Evolutionary conservation across 148 eudicot species (phyloP).

Genomic region (Polygonum maritimum): DNA sequence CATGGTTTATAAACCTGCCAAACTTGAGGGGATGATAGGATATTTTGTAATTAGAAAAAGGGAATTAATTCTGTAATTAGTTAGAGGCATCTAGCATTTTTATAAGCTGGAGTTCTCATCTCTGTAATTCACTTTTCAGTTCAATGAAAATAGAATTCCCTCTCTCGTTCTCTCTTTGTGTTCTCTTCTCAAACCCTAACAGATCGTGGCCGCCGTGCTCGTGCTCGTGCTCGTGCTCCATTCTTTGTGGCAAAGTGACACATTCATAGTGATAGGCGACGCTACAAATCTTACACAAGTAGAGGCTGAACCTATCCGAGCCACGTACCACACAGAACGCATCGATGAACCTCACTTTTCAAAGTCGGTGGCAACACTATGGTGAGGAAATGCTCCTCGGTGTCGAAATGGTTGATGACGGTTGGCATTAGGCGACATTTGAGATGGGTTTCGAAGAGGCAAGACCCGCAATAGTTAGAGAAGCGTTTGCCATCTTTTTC

Average conservation of each 20-base stretch:
- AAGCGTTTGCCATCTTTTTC: background rate
- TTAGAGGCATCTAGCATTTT: no score
- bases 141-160: no score
- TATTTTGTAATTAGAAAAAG: no score
- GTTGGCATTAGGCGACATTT: background rate
- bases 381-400: background rate
- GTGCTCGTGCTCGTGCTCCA: background rate
- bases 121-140: no score
- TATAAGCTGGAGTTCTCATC: no score
- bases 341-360: background rate
- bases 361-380: background rate
- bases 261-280: background rate
- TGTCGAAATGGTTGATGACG: background rate
- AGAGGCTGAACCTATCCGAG: background rate
- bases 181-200: background rate
- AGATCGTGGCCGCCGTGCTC: background rate
- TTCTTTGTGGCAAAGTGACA: background rate
- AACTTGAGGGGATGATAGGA: no score
- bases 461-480: background rate
- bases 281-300: background rate
- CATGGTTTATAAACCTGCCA: no score
- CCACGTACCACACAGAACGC: background rate
- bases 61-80: no score
- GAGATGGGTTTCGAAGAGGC: background rate
- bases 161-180: no score